Evolutionary conservation across 495 filamentous ascomycete genomes (phyloP).

Genomic region (Friedmanniomyces endolithicus): DNA sequence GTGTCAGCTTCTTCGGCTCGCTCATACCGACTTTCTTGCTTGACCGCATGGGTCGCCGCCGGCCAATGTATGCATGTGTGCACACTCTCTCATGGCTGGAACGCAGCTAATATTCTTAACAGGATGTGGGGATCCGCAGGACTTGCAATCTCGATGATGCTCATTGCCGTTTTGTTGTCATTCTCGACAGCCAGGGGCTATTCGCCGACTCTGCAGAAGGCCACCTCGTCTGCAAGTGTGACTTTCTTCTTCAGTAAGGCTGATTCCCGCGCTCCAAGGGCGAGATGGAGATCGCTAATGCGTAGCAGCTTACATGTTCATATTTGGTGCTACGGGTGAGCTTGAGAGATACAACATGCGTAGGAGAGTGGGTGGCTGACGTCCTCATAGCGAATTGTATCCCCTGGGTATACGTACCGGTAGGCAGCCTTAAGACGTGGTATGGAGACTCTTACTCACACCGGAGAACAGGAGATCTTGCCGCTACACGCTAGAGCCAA

Average conservation of each 20-base stretch:
- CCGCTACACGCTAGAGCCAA: slow-evolving; percentile 60
- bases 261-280: no score
- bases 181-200: slow-evolving; percentile 20
- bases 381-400: no score
- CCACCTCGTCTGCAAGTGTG: slow-evolving; percentile 32
- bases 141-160: slow-evolving; percentile 38
- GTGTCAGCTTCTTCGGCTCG: slow-evolving; percentile 28
- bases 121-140: slow-evolving; percentile 42
- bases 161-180: slow-evolving; percentile 40
- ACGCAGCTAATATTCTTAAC: neutral
- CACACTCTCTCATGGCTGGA: neutral
- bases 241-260: slow-evolving; percentile 42
- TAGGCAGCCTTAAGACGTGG: neutral
- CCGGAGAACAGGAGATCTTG: slow-evolving; percentile 39
- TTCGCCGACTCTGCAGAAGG: slow-evolving; percentile 20
- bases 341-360: no score
- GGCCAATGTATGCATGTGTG: slow-evolving; percentile 31
- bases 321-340: slow-evolving; percentile 33
- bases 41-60: slow-evolving; percentile 35
- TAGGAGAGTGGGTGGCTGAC: no score
- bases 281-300: no score
- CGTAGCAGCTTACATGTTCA: neutral
- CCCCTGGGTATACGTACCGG: neutral
- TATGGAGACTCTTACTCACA: neutral
- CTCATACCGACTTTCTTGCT: slow-evolving; percentile 37